Evolutionary conservation across 768 basidiomycete species (phyloP), one percentile per base, ranked within the genome.

Genomic region (Aureoboletus auriporus): DNA sequence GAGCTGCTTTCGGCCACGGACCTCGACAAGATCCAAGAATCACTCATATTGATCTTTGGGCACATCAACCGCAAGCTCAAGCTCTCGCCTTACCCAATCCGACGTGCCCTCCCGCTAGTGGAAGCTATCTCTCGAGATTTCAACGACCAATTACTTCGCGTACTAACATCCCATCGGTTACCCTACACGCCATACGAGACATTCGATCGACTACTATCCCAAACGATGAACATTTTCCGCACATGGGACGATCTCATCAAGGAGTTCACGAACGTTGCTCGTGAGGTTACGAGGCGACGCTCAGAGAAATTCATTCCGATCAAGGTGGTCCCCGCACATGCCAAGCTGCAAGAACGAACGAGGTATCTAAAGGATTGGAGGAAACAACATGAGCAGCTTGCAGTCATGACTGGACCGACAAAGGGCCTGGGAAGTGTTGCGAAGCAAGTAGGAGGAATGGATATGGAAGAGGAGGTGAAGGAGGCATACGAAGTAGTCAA

Each of bases 81-180:
- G 61, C 81, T 97, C 14, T 95, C 95, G 0, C 95, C 96, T 0
- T 98, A 99, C 66, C 96, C 96, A 0, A 93, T 98, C 56, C 86
- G 90, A 3, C 88, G 95, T 29, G 93, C 93, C 8, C 83, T 98
- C 5, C 96, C 95, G 0, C 86, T 99, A 39, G 93, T 97, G 28
- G 95, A 98, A 68, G 96, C 95, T 34, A 98, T 99, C 63, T 98
- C 96, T 7, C 82, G 87, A 12, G 96, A 99, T 66, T 96, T 99
- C 71, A 95, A 95, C 59, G 91, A 96, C 65, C 90, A 93, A 60
- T 83, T 97, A 29, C 76, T 95, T 1, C 86, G 88, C 34, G 93
- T 98, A 31, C 76, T 99, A 35, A 90, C 86, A 3, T 89, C 89
- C 3, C 91, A 94, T 50, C 86, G 95, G 9, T 77, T 98, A 1